Conservation (phyloP, 441 rosid species). For the Bruguiera hainesii region DNA sequence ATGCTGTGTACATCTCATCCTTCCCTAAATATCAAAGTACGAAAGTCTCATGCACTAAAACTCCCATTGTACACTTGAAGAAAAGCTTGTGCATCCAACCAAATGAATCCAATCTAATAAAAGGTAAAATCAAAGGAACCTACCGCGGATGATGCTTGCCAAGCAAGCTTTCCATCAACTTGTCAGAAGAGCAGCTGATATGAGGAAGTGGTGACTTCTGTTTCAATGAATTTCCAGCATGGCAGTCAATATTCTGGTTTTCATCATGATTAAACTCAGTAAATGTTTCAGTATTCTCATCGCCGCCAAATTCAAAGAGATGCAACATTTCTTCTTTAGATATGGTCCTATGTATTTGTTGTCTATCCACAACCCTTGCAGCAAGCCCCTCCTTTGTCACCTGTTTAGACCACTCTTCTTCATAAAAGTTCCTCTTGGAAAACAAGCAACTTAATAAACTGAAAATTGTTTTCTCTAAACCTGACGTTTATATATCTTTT, state of each 20-base stretch:
- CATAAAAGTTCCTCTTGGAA: constrained; percentile 23
- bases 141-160: constrained; percentile 81
- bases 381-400: constrained; percentile 99
- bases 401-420: constrained; percentile 41
- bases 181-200: constrained; percentile 78
- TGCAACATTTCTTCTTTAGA: constrained; percentile 99
- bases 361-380: constrained; percentile 99
- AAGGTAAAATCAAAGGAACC: constrained; percentile 4
- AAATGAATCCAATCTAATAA: constrained; percentile 1
- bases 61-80: not conserved
- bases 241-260: constrained; percentile 24
- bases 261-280: constrained; percentile 39
- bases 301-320: constrained; percentile 96
- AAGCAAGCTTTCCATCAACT: constrained; percentile 79
- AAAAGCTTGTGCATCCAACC: not conserved
- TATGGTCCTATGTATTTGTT: constrained; percentile 92
- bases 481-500: constrained; percentile 98
- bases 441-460: constrained; percentile 19
- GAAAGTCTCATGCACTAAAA: too few relatives aligned
- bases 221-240: constrained; percentile 44
- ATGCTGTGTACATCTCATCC: too few relatives aligned
- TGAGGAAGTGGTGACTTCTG: constrained; percentile 50
- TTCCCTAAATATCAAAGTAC: too few relatives aligned
- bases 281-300: constrained; percentile 62
- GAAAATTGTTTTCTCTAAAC: constrained; percentile 38